Evolutionary conservation across 352 stramenopile species (phyloP).

Genomic region (Globisporangium camurandrum): DNA sequence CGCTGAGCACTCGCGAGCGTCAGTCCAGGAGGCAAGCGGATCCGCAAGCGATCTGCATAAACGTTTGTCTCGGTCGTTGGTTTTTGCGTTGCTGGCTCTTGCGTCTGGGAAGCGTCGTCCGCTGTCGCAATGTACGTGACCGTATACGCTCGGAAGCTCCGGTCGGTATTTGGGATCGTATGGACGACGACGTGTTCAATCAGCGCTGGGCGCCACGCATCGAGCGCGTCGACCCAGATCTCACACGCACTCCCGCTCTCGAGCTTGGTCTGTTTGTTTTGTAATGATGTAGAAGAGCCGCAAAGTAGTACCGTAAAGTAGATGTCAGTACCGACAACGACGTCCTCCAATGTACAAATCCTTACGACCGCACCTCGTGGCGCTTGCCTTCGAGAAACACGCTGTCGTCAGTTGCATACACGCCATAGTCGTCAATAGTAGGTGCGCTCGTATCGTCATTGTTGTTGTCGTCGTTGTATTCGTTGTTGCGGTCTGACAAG

Average conservation of each 20-base stretch:
- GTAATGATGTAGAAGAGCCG: too few relatives aligned
- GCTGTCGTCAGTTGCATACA: conserved; percentile 57
- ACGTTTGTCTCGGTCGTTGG: conserved; percentile 46
- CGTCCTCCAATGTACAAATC: too few relatives aligned
- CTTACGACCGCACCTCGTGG: conserved; percentile 42
- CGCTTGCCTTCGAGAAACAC: conserved; percentile 80
- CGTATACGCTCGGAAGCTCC: conserved; percentile 49
- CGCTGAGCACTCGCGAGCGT: conserved; percentile 57
- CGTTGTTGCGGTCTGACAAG: neutral
- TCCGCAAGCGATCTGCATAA: conserved; percentile 50
- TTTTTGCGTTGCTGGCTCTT: conserved; percentile 20
- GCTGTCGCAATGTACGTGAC: conserved; percentile 65
- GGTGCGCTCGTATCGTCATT: conserved; percentile 18
- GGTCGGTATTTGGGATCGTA: conserved; percentile 58
- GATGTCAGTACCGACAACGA: neutral
- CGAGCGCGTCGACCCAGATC: conserved; percentile 70
- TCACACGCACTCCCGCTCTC: conserved; percentile 64
- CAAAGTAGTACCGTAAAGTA: neutral
- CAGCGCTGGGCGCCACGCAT: conserved; percentile 70
- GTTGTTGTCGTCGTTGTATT: conserved; percentile 6
- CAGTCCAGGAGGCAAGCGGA: conserved; percentile 51
- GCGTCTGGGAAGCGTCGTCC: too few relatives aligned
- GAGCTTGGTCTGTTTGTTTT: conserved; percentile 28
- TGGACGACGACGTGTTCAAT: conserved; percentile 55
- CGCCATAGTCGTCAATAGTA: conserved; percentile 55